Conservation (phyloP, 2,329 filamentous ascomycete species). For the Westerdykella sp. region DNA sequence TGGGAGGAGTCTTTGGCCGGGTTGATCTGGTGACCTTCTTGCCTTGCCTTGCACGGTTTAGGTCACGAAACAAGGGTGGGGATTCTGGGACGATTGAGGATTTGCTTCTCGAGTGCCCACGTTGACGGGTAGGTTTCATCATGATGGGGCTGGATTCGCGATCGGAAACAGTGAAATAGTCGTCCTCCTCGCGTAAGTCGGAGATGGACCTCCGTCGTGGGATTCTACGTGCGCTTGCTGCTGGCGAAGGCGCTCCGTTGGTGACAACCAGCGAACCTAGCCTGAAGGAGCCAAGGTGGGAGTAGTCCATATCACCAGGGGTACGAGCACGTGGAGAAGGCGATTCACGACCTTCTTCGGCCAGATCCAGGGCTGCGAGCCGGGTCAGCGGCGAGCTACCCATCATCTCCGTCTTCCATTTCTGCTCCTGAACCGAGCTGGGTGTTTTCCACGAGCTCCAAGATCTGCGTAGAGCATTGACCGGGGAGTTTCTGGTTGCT, state of each 20-base stretch:
- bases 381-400: conserved; percentile 17
- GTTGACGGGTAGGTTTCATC: conserved; percentile 15
- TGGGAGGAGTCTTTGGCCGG: conserved; percentile 10
- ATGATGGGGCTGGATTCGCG: conserved; percentile 14
- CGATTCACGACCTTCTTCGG: conserved; percentile 18
- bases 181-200: conserved; percentile 11
- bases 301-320: conserved; percentile 39
- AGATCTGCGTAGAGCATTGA: conserved; percentile 30
- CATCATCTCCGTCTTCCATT: conserved; percentile 27
- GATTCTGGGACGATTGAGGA: conserved; percentile 17
- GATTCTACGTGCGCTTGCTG: conserved; percentile 28
- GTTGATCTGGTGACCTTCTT: conserved; percentile 7
- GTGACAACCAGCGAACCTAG: conserved; percentile 43
- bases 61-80: conserved; percentile 11
- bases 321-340: conserved; percentile 29
- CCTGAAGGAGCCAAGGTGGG: conserved; percentile 38
- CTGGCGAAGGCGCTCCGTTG: conserved; percentile 44
- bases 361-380: conserved; percentile 15
- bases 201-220: conserved; percentile 7
- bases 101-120: conserved; percentile 23
- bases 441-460: conserved; percentile 30
- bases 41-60: conserved; percentile 2
- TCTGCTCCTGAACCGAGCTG: conserved; percentile 21
- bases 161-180: conserved; percentile 26
- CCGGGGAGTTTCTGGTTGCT: conserved; percentile 29